Evolutionary conservation across 2,329 filamentous ascomycete species (phyloP).

Genomic region (Dactylellina drechsleri): DNA sequence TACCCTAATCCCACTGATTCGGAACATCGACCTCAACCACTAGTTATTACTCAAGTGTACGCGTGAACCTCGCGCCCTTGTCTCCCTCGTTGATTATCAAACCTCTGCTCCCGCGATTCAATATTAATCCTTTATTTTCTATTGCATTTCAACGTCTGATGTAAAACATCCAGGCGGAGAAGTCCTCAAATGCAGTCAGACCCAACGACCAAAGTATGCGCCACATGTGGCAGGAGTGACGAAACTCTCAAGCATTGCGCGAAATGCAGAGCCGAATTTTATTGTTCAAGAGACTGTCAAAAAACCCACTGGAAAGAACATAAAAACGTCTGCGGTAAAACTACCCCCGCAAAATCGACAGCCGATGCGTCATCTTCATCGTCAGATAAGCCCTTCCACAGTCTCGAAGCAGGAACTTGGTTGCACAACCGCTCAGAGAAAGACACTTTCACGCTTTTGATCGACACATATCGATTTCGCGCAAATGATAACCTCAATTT

Average conservation of each 20-base stretch:
- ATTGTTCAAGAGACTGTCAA: conserved; percentile 68
- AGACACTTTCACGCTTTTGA: conserved; percentile 65
- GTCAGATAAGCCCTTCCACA: conserved; percentile 62
- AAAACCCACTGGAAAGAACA: conserved; percentile 67
- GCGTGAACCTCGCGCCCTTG: too few relatives aligned
- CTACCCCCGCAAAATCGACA: conserved; percentile 1
- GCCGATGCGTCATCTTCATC: conserved; percentile 58
- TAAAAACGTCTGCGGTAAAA: conserved; percentile 63
- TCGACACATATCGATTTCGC: conserved; percentile 66
- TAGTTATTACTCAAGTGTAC: too few relatives aligned
- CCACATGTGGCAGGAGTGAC: background rate
- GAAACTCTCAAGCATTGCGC: conserved; percentile 62
- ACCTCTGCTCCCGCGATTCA: too few relatives aligned
- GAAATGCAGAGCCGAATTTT: conserved; percentile 65
- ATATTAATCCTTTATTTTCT: too few relatives aligned
- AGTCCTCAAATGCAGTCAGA: too few relatives aligned
- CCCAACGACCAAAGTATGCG: conserved; percentile 3
- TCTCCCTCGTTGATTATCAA: too few relatives aligned
- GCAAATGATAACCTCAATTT: conserved; percentile 61
- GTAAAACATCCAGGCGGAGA: too few relatives aligned
- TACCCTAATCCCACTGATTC: too few relatives aligned
- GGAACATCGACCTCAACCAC: too few relatives aligned
- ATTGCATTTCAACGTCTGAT: too few relatives aligned
- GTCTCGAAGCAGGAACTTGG: conserved; percentile 63
- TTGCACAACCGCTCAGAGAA: conserved; percentile 64